Base-by-base conservation (phyloP, 2,329 filamentous ascomycete genomes). In the Huntiella abstrusa region DNA sequence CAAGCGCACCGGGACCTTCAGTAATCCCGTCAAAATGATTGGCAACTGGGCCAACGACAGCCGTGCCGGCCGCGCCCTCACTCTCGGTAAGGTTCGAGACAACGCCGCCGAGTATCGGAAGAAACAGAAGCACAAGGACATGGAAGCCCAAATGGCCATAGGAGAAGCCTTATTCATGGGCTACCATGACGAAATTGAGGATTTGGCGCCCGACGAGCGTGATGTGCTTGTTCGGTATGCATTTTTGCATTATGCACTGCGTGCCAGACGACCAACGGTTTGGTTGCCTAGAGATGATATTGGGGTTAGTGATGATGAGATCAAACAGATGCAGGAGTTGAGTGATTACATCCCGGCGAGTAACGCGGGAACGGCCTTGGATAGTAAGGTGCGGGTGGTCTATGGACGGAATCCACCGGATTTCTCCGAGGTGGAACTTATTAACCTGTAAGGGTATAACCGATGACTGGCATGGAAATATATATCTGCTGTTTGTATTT, bases 251-350 rank as follows among this genome's bases (percentile, higher is more conserved):
- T 79, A 78, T 33, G 91, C 91, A 1, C 68, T 95, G 34, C 77
- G 91, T 6, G 83, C 87, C 1, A 75, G 82, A 45, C 73, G 86
- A 45, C 91, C 91, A 0, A 84, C 83, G 0, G 78, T 98, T 19
- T 98, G 91, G 91, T 83, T 98, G 39, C 91, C 91, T 0, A 75
- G 80, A 8, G 91, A 98, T 57, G 82, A 91, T 53, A 62, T 96
- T 4, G 91, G 91, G 4, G 74, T 98, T 48, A 86, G 83, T 53
- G 85, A 93, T 54, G 88, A 96, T 54, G 91, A 98, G 64, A 80
- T 96, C 39, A 70, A 70, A 56, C 70, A 83, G 33, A 94, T 86
- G 5, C 71, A 78, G 52, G 68, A 70, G 41, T 82, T 86, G 58
- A 88, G 80, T 57, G 75, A 83, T 49, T 69, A 76, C 51, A 81